These are phyloP conservation scores for Pyrenochaeta sp. DNA, from an alignment of 2,329 filamentous ascomycete genomes.

Conservation along the genomic window DNA sequence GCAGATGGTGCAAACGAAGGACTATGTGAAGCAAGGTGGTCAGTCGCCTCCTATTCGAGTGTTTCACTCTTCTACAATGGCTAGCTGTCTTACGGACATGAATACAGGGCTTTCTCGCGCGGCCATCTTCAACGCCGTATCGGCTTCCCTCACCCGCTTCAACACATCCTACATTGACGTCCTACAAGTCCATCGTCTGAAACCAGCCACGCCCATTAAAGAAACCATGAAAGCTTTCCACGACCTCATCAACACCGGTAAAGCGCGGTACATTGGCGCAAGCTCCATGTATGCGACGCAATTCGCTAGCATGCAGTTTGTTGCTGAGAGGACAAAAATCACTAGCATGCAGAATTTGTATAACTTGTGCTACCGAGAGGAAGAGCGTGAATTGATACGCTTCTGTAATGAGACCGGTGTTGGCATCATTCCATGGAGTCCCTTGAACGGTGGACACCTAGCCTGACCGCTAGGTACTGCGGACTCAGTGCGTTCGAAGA, in stretches of 20 bases:
- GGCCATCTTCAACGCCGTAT: constrained; percentile 50
- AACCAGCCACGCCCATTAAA: constrained; percentile 19
- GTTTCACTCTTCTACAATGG: no score
- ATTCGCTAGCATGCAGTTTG: constrained; percentile 54
- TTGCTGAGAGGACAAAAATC: constrained; percentile 55
- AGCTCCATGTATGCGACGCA: constrained; percentile 49
- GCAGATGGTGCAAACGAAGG: background rate
- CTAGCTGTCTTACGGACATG: no score
- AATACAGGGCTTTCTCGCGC: background rate
- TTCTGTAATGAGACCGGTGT: constrained; percentile 30
- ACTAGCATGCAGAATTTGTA: constrained; percentile 57
- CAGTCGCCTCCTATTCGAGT: constrained; percentile 11
- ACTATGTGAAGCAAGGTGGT: constrained; percentile 22
- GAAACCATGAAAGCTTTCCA: constrained; percentile 36
- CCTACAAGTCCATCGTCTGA: constrained; percentile 33
- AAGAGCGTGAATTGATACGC: constrained; percentile 50
- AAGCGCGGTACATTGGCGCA: constrained; percentile 37
- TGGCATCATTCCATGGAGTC: constrained; percentile 38
- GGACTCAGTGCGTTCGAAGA: background rate
- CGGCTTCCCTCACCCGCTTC: constrained; percentile 11
- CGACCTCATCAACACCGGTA: constrained; percentile 29
- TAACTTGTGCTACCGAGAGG: constrained; percentile 54
- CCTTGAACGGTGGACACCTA: constrained; percentile 49
- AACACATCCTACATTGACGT: constrained; percentile 34
- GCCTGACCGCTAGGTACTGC: constrained; percentile 39